These are phyloP conservation scores for Podaxis pistillaris DNA, from an alignment of 768 basidiomycete species.

Conservation along the genomic window DNA sequence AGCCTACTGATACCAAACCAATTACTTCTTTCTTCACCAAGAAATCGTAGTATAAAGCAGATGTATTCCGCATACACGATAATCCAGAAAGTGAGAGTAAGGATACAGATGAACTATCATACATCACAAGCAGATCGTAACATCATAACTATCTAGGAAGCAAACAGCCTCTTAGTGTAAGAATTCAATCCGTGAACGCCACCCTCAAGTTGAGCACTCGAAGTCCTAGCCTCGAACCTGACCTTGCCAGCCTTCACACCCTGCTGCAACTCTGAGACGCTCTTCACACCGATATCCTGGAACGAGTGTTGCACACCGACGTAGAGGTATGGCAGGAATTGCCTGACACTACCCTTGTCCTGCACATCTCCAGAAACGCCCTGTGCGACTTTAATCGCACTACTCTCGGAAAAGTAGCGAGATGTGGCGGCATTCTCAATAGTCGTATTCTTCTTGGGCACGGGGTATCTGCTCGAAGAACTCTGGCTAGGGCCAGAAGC, in stretches of 20 bases:
- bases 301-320: constrained; percentile 89
- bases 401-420: constrained; percentile 92
- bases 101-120: constrained; percentile 4
- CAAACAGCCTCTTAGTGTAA: constrained; percentile 33
- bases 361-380: constrained; percentile 96
- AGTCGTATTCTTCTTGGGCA: constrained; percentile 43
- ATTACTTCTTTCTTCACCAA: constrained; percentile 11
- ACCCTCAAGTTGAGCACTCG: constrained; percentile 94
- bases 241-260: constrained; percentile 66
- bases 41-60: not conserved
- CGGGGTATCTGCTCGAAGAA: constrained; percentile 42
- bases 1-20: constrained; percentile 1
- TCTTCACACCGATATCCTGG: constrained; percentile 87
- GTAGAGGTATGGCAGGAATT: constrained; percentile 85
- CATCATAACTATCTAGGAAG: not conserved
- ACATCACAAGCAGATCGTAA: constrained; percentile 1
- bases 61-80: not conserved
- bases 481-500: constrained; percentile 6
- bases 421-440: constrained; percentile 94
- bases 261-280: constrained; percentile 62
- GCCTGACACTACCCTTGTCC: constrained; percentile 94
- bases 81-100: not conserved
- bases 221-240: constrained; percentile 90
- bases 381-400: constrained; percentile 93
- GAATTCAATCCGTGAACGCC: constrained; percentile 95